These are phyloP conservation scores for Iberis amara DNA, from an alignment of 441 rosid genomes.

Conservation along the genomic window DNA sequence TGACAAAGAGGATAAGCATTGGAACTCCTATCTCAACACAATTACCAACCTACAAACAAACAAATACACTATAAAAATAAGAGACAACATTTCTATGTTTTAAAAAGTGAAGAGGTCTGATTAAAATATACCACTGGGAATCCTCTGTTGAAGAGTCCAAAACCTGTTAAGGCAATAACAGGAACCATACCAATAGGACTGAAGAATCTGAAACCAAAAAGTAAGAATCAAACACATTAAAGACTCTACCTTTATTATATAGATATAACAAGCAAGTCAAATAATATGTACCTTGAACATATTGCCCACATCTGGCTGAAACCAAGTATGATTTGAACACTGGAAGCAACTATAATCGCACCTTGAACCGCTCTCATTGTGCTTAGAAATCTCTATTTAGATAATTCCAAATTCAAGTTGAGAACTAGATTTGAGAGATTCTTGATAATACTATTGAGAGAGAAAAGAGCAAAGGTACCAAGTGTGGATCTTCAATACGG, in stretches of 20 bases:
- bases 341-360: constrained; percentile 91
- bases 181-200: constrained; percentile 99
- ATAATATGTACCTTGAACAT: constrained; percentile 66
- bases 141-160: constrained; percentile 96
- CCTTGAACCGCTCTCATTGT: constrained; percentile 99
- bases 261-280: not conserved
- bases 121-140: constrained; percentile 71
- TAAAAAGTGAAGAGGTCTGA: constrained; percentile 3
- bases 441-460: not conserved
- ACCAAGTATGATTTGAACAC: constrained; percentile 89
- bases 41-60: constrained; percentile 58
- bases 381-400: constrained; percentile 64
- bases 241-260: not conserved
- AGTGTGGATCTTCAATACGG: constrained; percentile 60
- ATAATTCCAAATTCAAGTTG: not conserved
- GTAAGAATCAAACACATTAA: constrained; percentile 5
- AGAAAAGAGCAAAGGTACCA: constrained; percentile 61
- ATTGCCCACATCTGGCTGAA: constrained; percentile 97
- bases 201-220: constrained; percentile 75
- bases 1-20: constrained; percentile 77
- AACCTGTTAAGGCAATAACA: constrained; percentile 85
- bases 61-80: not conserved
- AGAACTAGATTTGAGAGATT: not conserved
- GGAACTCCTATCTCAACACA: constrained; percentile 93
- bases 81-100: too few species aligned